Evolutionary conservation across 2,329 filamentous ascomycete species (phyloP).

Genomic region (Fusarium buxicola): DNA sequence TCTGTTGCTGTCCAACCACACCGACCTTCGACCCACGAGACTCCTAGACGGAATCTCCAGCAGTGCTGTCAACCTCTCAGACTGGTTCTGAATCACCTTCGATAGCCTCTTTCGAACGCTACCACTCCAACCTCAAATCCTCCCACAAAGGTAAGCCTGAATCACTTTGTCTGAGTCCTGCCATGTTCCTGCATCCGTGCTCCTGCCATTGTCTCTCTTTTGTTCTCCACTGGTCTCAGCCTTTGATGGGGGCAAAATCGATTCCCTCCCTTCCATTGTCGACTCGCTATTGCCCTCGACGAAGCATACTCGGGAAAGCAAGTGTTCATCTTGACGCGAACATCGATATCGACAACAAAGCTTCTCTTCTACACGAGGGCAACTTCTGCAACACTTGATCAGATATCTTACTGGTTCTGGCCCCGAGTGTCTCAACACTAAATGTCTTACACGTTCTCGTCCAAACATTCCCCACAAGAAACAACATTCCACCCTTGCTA

Average conservation of each 20-base stretch:
- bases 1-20: slow-evolving; percentile 41
- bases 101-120: slow-evolving; percentile 19
- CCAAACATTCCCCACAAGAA: slow-evolving; percentile 40
- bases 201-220: slow-evolving; percentile 28
- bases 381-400: slow-evolving; percentile 7
- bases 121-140: slow-evolving; percentile 15
- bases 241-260: slow-evolving; percentile 28
- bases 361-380: slow-evolving; percentile 3
- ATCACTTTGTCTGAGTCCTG: slow-evolving; percentile 22
- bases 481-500: slow-evolving; percentile 33
- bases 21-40: slow-evolving; percentile 30
- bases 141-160: slow-evolving; percentile 35
- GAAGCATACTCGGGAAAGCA: slow-evolving; percentile 11
- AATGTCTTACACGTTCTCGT: slow-evolving; percentile 39
- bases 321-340: slow-evolving; percentile 6
- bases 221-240: slow-evolving; percentile 28
- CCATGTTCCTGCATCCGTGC: slow-evolving; percentile 30
- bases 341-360: slow-evolving; percentile 13
- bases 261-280: slow-evolving; percentile 29
- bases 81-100: slow-evolving; percentile 45
- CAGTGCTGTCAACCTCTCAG: slow-evolving; percentile 42
- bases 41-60: slow-evolving; percentile 46
- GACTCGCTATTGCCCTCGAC: slow-evolving; percentile 16
- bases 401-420: slow-evolving; percentile 13
- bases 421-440: slow-evolving; percentile 33